Base-by-base conservation (phyloP, 2,329 filamentous ascomycete species). In the Esteya vermicola region DNA sequence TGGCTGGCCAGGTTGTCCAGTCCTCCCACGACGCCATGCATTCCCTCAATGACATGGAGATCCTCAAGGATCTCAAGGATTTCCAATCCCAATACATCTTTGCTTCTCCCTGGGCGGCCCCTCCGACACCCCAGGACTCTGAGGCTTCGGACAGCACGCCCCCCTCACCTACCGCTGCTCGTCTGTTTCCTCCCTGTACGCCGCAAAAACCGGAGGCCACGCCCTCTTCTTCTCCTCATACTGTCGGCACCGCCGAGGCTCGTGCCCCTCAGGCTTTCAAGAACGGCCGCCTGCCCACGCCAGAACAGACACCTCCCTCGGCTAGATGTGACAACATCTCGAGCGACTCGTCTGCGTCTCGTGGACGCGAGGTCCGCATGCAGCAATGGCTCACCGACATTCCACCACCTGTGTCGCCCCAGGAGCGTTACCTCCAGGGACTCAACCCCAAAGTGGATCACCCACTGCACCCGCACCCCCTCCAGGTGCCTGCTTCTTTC, bases 401-500 rank as follows among this genome's bases (percentile, higher is more conserved):
- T 31, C 47, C 47, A 9, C 20, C 28, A 21, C 43, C 46, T 8
- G 30, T 47, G 25, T 36, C 44, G 28, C 47, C 43, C 13, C 43
- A 48, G 32, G 46, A 49, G 36, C 46, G 47, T 18, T 48, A 49
- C 40, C 22, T 45, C 6, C 43, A 43, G 37, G 47, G 46, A 14
- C 40, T 49, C 33, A 34, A 42, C 18, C 38, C 46, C 9, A 16
- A 23, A 3, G 37, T 31, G 20, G 44, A 49, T 40, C 47, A 49
- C 22, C 47, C 47, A 9, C 43, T 49, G 36, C 47, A 48, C 38
- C 47, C 47, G 4, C 46, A 32, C 16, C 46, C 47, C n/a, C 47
- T 47, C 5, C 39, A 32, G 25, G 33, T 38, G 10, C 12, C 36
- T 14, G 5, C 23, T 4, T n/a, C 21, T 7, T 40, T 37, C 27